Percentiles rank a stretch among this genome's conserved stretches.
Conservation (phyloP, 2,329 filamentous ascomycete genomes). For the Neurospora sp. region DNA sequence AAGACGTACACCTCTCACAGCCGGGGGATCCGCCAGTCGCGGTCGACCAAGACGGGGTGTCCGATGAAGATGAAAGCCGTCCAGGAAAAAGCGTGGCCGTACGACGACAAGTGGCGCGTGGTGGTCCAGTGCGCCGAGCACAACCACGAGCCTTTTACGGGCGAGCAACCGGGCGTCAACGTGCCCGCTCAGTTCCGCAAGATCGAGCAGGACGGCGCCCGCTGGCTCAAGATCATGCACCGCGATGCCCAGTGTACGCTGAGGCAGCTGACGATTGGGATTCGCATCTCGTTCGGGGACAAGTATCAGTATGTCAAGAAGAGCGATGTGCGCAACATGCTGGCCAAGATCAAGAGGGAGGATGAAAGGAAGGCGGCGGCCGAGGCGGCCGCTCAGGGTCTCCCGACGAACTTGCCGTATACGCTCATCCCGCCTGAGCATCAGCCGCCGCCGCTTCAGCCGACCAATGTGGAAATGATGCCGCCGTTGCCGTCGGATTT, state of each 20-base stretch:
- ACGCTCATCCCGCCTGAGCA: conserved; percentile 16
- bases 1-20: conserved; percentile 18
- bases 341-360: conserved; percentile 21
- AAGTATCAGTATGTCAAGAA: conserved; percentile 23
- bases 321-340: conserved; percentile 19
- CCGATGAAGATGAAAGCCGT: conserved; percentile 21
- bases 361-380: conserved; percentile 17
- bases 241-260: conserved; percentile 19
- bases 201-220: conserved; percentile 18
- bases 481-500: conserved; percentile 16
- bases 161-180: conserved; percentile 13
- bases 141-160: conserved; percentile 21
- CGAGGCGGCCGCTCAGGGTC: conserved; percentile 10
- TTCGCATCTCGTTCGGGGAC: conserved; percentile 20
- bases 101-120: conserved; percentile 21
- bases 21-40: conserved; percentile 16
- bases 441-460: conserved; percentile 14
- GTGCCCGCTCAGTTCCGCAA: conserved; percentile 21
- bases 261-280: conserved; percentile 20
- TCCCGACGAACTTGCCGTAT: conserved; percentile 13
- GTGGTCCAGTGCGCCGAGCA: conserved; percentile 20
- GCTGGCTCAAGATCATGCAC: conserved; percentile 22
- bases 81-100: conserved; percentile 20
- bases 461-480: conserved; percentile 14
- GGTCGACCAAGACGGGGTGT: conserved; percentile 20